Percentiles rank a stretch among this genome's conserved stretches.
phyloP scores from a whole-genome alignment of 1,284 basidiomycete genomes.

The Leccinum olivaceoglutinosum region DNA sequence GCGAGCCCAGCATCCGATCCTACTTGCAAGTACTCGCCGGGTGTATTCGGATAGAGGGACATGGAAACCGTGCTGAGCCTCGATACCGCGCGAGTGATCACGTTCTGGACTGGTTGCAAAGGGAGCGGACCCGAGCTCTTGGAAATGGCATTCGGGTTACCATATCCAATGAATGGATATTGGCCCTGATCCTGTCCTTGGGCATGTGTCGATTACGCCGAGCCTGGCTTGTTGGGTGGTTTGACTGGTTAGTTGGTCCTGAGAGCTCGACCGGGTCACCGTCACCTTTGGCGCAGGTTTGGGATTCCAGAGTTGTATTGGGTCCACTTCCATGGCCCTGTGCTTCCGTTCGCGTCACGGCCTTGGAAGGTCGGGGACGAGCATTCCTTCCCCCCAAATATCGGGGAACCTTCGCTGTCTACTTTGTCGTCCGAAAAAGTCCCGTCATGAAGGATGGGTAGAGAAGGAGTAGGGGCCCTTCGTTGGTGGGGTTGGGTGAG shows the following conservation, averaged over 20 bases:
- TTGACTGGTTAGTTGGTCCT: constrained; percentile 9
- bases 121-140: constrained; percentile 25
- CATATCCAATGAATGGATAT: constrained; percentile 24
- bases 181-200: constrained; percentile 15
- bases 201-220: background rate
- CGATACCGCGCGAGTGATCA: constrained; percentile 34
- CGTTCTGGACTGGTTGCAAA: constrained; percentile 33
- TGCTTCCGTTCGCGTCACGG: constrained; percentile 30
- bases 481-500: constrained; percentile 45
- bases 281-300: constrained; percentile 28
- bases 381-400: constrained; percentile 70
- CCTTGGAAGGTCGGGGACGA: constrained; percentile 40
- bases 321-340: constrained; percentile 53
- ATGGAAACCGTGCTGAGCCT: constrained; percentile 48
- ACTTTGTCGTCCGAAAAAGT: constrained; percentile 40
- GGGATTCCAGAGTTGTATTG: constrained; percentile 47
- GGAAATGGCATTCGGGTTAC: constrained; percentile 11
- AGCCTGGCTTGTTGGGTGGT: background rate
- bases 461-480: constrained; percentile 55
- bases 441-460: constrained; percentile 61
- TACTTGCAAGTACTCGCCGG: constrained; percentile 27
- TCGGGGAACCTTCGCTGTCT: constrained; percentile 55
- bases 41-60: constrained; percentile 49
- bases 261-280: constrained; percentile 22
- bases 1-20: constrained; percentile 39